Base-by-base conservation (phyloP, 495 filamentous ascomycete genomes). In the Lepidopterella palustris region DNA sequence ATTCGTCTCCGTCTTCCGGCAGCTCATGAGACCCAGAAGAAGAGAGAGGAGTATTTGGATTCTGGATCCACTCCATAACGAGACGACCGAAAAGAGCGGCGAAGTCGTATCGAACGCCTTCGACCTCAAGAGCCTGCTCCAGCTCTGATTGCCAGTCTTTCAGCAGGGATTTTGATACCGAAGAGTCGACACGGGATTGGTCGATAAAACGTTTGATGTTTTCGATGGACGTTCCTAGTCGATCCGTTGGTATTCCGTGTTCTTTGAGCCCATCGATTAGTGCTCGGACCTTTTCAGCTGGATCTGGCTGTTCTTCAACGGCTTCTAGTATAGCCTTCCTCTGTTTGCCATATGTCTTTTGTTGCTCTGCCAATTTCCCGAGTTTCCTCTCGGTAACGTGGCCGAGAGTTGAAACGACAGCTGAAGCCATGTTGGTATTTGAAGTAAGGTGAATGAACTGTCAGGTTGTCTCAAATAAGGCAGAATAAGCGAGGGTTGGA, bases 181-280 rank as follows among this genome's bases (percentile, higher is more conserved):
- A 73, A 2, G 76, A 65, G 65, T 79, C 77, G 55, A 70, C 69
- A n/a, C 55, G 57, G 8, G 73, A 67, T 51, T 80, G 78, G 6
- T 74, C 57, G 18, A 79, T 47, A 60, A 76, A 78, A 28, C 69
- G 70, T 26, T 69, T 57, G 26, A 78, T 63, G 53, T 76, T 77
- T 11, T 35, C 2, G 18, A 57, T 4, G 8, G 61, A 60, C 2
- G 61, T 8, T 4, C 53, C 58, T 5, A 25, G 15, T 13, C 45
- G 49, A n/a, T 23, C 27, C 8, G 35, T 24, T 1, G 13, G 55
- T 11, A 66, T 59, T 20, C 56, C 48, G 20, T 24, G 27, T 15
- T 62, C n/a, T 5, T 45, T 57, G 28, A 59, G 55, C 5, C 58
- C 59, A 1, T 57, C 53, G 0, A 62, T 45, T 1, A 65, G 57